Evolutionary conservation across 2,329 filamentous ascomycete genomes (phyloP), one percentile per base, ranked within the genome.

Genomic region (Rugonectria rugulosa): DNA sequence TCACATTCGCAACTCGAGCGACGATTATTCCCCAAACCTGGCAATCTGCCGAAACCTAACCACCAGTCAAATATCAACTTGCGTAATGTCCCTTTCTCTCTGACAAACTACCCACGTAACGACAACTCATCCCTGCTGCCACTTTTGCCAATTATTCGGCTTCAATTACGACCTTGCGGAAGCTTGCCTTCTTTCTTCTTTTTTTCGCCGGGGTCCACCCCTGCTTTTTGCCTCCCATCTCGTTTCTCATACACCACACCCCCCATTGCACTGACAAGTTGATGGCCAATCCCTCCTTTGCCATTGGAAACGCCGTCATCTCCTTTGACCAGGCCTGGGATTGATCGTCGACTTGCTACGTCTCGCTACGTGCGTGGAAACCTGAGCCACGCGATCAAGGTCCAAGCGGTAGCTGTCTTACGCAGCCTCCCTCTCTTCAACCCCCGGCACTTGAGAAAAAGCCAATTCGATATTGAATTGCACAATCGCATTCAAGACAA

Each of bases 261-360:
- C 20, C 37, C 8, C 21, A 26, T 19, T n/a, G 23, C 5, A 21
- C 6, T 6, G 14, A 9, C 14, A 15, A 26, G 34, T 44, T 17
- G 29, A 9, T 17, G 17, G 41, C 55, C 55, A 65, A 63, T 65
- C 60, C 47, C 47, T 40, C 10, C 7, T 42, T 27, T 32, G 51
- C 32, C 47, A 66, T 66, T 66, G 55, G 59, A 63, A 64, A 63
- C 38, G 29, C 53, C 47, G 32, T 59, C 48, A 57, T 40, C 54
- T 32, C 32, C 11, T 26, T 34, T 27, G 19, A 31, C 37, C 32
- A 24, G 20, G 36, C 44, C 19, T 41, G 31, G 41, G 20, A 23
- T 21, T 20, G n/a, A n/a, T 27, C 7, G 34, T 19, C n/a, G n/a
- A n/a, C n/a, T n/a, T n/a, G n/a, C n/a, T n/a, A n/a, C n/a, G n/a